Conservation (phyloP, 352 stramenopile genomes). For the Blastocystis sp. region DNA sequence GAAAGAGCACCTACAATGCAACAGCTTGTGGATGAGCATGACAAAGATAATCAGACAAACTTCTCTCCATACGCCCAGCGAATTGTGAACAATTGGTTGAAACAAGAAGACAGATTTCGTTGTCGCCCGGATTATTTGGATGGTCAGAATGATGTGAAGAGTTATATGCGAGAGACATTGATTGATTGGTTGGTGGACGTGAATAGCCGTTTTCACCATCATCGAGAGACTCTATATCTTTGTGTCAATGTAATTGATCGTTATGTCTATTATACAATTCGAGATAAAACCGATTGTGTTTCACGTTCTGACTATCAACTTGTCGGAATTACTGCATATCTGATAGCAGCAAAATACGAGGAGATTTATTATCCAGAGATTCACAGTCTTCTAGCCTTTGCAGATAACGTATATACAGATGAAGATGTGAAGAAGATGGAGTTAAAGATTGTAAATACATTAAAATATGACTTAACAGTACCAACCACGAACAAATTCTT, state of each 20-base stretch:
- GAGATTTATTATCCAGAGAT: slow-evolving; percentile 97
- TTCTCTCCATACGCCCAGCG: slow-evolving; percentile 62
- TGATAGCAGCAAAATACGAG: slow-evolving; percentile 98
- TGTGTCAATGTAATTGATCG: slow-evolving; percentile 96
- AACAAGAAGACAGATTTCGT: slow-evolving; percentile 57
- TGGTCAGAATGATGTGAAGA: slow-evolving; percentile 93
- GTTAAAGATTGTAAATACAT: slow-evolving; percentile 86
- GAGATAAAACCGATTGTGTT: slow-evolving; percentile 77
- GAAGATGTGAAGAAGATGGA: slow-evolving; percentile 88
- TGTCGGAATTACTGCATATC: slow-evolving; percentile 88
- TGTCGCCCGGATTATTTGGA: slow-evolving; percentile 79
- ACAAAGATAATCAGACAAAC: slow-evolving; percentile 41
- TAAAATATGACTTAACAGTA: slow-evolving; percentile 92
- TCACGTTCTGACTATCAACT: slow-evolving; percentile 91
- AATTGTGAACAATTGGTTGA: slow-evolving; percentile 67
- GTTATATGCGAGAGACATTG: slow-evolving; percentile 97
- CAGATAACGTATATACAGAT: slow-evolving; percentile 89
- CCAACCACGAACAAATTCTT: slow-evolving; percentile 91
- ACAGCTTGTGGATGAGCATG: slow-evolving; percentile 57
- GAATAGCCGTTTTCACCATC: slow-evolving; percentile 95
- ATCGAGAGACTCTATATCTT: slow-evolving; percentile 93
- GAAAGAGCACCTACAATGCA: slow-evolving; percentile 5
- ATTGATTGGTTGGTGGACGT: slow-evolving; percentile 99
- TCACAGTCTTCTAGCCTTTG: slow-evolving; percentile 94
- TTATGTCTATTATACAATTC: slow-evolving; percentile 77